Evolutionary conservation across 176 grass and related monocot species (phyloP).

Genomic region (barley (Hordeum vulgare)): DNA sequence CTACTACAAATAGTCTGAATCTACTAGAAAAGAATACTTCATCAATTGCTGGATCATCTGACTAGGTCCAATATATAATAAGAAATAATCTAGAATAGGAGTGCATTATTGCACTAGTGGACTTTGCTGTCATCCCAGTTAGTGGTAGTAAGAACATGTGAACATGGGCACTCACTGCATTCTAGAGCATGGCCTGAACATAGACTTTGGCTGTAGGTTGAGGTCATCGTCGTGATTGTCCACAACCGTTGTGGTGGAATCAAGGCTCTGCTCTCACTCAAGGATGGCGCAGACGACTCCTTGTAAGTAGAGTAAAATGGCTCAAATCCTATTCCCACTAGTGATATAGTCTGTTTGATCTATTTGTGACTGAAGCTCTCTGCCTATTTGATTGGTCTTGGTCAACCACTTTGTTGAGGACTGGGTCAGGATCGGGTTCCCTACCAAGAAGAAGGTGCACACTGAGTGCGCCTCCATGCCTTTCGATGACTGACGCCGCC

Average conservation of each 20-base stretch:
- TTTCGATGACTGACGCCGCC: too few species aligned
- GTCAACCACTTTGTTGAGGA: constrained; percentile 81
- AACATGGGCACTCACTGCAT: neutral
- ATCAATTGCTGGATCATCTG: too few species aligned
- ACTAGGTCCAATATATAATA: too few species aligned
- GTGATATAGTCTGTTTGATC: neutral
- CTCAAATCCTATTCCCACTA: neutral
- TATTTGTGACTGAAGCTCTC: neutral
- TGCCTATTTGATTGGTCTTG: neutral
- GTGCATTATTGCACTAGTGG: neutral
- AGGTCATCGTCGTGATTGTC: constrained; percentile 75
- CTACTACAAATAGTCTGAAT: too few species aligned
- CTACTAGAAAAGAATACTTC: too few species aligned
- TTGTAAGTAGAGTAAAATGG: constrained; percentile 40
- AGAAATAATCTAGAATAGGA: neutral
- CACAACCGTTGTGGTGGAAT: constrained; percentile 95
- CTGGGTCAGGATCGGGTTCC: constrained; percentile 68
- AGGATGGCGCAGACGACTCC: constrained; percentile 43
- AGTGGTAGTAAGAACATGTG: neutral
- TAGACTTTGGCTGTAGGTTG: constrained; percentile 45
- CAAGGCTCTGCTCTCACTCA: constrained; percentile 75
- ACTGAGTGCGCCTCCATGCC: neutral
- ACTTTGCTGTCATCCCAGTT: neutral
- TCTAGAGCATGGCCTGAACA: neutral
- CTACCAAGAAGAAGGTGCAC: constrained; percentile 61